These are phyloP conservation scores for Gymnopilus junonius DNA, from an alignment of 768 basidiomycete genomes.

Conservation along the genomic window DNA sequence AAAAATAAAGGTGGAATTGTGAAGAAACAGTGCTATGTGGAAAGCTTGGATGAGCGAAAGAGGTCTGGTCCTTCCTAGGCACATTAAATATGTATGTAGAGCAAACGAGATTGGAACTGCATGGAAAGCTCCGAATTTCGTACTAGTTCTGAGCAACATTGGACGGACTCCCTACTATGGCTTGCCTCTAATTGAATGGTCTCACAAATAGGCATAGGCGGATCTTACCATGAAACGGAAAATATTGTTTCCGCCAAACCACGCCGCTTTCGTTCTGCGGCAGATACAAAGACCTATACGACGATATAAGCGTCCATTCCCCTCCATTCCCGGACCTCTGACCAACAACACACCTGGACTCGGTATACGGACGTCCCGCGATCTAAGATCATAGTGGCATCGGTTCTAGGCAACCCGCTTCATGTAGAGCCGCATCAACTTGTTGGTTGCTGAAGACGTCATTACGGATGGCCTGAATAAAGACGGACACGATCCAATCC, in stretches of 20 bases:
- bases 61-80: neutral
- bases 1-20: neutral
- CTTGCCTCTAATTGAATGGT: too few relatives aligned
- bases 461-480: slow-evolving; percentile 14
- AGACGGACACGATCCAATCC: slow-evolving; percentile 31
- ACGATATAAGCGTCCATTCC: neutral
- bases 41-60: neutral
- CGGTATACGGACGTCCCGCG: neutral
- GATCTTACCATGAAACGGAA: too few relatives aligned
- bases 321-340: neutral
- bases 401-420: slow-evolving; percentile 4
- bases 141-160: too few relatives aligned
- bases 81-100: too few relatives aligned
- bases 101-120: too few relatives aligned
- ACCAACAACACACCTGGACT: neutral
- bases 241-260: too few relatives aligned
- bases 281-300: neutral
- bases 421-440: neutral
- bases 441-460: slow-evolving; percentile 14
- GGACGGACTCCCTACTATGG: too few relatives aligned
- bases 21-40: neutral
- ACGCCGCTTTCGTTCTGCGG: too few relatives aligned
- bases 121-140: neutral
- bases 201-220: too few relatives aligned
- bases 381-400: neutral